These are phyloP conservation scores for Pezicula carpinea DNA, from an alignment of 2,329 filamentous ascomycete genomes.

Conservation along the genomic window DNA sequence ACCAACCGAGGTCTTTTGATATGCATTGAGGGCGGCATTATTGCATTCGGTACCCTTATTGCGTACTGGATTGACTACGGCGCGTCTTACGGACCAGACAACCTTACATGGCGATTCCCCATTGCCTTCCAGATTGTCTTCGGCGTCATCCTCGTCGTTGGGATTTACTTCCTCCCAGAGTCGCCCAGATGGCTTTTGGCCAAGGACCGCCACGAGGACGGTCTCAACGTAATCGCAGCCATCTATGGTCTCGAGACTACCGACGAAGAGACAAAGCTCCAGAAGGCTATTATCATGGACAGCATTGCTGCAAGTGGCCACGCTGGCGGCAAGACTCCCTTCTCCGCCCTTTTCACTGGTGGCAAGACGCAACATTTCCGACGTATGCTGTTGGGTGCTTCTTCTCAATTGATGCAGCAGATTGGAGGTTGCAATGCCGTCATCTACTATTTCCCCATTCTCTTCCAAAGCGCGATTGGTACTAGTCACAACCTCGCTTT, in stretches of 20 bases:
- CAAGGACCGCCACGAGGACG: constrained; percentile 95
- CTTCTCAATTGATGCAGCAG: constrained; percentile 50
- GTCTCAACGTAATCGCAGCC: constrained; percentile 94
- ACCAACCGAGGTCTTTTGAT: constrained; percentile 43
- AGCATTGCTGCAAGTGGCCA: constrained; percentile 33
- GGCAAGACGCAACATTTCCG: constrained; percentile 52
- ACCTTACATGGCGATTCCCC: constrained; percentile 87
- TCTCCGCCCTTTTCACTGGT: constrained; percentile 42
- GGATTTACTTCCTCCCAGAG: constrained; percentile 89
- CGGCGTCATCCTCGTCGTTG: constrained; percentile 76
- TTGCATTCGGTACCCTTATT: constrained; percentile 63
- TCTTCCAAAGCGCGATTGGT: constrained; percentile 44
- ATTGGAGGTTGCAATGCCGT: constrained; percentile 39
- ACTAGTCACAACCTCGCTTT: constrained; percentile 44
- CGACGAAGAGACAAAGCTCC: constrained; percentile 32
- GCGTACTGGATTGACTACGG: constrained; percentile 99
- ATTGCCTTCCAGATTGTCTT: constrained; percentile 89
- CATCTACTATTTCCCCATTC: constrained; percentile 45
- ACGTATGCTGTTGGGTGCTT: constrained; percentile 45
- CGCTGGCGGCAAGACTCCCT: constrained; percentile 23
- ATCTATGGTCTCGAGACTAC: constrained; percentile 65
- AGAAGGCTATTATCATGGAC: constrained; percentile 29
- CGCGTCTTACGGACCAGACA: constrained; percentile 77
- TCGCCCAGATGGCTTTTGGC: constrained; percentile 95
- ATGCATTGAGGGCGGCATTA: constrained; percentile 52